Percentiles rank a stretch among this genome's conserved stretches.
These are phyloP conservation scores for Termitomyces bulborhizus DNA, from an alignment of 768 basidiomycete genomes.

Conservation along the genomic window DNA sequence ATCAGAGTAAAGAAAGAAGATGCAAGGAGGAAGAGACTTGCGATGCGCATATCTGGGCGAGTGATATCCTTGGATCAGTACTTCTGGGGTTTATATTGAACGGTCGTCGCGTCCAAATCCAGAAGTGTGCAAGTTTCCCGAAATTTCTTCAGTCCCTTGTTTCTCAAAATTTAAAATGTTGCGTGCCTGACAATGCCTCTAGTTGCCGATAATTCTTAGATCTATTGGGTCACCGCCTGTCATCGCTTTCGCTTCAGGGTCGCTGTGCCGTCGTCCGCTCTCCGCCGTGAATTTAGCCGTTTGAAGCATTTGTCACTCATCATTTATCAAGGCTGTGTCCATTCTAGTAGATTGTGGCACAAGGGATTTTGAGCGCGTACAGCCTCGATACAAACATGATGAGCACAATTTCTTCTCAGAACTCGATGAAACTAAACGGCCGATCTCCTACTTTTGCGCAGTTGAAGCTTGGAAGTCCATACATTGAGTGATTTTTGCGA, in stretches of 20 bases:
- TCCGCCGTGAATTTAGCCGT: not conserved
- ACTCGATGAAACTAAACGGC: not conserved
- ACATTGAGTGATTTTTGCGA: not conserved
- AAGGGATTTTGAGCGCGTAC: not conserved
- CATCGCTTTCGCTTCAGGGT: not conserved
- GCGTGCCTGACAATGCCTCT: conserved; percentile 16
- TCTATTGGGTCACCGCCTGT: not conserved
- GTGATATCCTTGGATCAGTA: conserved; percentile 7
- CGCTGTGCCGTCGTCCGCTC: not conserved
- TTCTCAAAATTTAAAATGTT: conserved; percentile 12
- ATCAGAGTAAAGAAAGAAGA: conserved; percentile 19
- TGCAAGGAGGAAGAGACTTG: conserved; percentile 17
- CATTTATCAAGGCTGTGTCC: not conserved
- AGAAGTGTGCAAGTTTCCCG: conserved; percentile 18
- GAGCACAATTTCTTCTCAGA: not conserved
- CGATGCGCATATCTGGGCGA: conserved; percentile 22
- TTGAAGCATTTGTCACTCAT: not conserved
- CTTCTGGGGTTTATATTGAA: conserved; percentile 14
- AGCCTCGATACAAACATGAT: too few relatives aligned
- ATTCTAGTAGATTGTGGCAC: not conserved
- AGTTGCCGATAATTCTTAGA: conserved; percentile 1
- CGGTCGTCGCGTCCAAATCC: conserved; percentile 15
- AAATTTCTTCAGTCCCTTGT: conserved; percentile 4
- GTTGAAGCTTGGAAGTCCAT: not conserved
- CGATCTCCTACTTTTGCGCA: not conserved